Conservation (phyloP, 2,329 filamentous ascomycete species). For the Hymenoscyphus salicellus region DNA sequence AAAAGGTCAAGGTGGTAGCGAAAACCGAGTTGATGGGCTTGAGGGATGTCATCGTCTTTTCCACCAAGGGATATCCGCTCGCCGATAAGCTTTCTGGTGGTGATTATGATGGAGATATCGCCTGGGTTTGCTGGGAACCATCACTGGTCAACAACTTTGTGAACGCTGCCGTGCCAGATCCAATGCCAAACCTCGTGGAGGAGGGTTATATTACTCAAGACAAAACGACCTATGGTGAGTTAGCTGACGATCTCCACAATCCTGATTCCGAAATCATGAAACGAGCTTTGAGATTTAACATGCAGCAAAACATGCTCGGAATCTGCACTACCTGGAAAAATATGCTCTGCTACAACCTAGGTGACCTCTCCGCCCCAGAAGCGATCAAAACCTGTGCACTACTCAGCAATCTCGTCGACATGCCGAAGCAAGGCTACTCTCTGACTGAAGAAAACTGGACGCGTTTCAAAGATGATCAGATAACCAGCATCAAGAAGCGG, state of each 20-base stretch:
- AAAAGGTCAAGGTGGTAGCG: slow-evolving; percentile 60
- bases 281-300: slow-evolving; percentile 56
- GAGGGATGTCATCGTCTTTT: slow-evolving; percentile 78
- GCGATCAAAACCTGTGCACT: slow-evolving; percentile 52
- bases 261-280: slow-evolving; percentile 45
- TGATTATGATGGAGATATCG: slow-evolving; percentile 77
- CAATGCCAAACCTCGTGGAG: slow-evolving; percentile 44
- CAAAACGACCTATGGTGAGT: slow-evolving; percentile 37
- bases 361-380: slow-evolving; percentile 44
- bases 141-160: slow-evolving; percentile 63
- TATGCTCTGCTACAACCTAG: slow-evolving; percentile 56
- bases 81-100: slow-evolving; percentile 73
- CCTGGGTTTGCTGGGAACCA: slow-evolving; percentile 74
- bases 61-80: slow-evolving; percentile 56
- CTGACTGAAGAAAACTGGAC: slow-evolving; percentile 47
- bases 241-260: slow-evolving; percentile 16
- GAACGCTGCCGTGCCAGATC: slow-evolving; percentile 53
- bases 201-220: slow-evolving; percentile 51
- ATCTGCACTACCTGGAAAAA: slow-evolving; percentile 64
- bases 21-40: slow-evolving; percentile 61
- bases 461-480: slow-evolving; percentile 31
- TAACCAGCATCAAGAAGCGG: background rate
- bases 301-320: slow-evolving; percentile 57
- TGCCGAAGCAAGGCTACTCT: slow-evolving; percentile 52
- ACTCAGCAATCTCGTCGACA: slow-evolving; percentile 55